Conservation (phyloP, 1,284 basidiomycete genomes). For the Microbotryomycetes sp. region DNA sequence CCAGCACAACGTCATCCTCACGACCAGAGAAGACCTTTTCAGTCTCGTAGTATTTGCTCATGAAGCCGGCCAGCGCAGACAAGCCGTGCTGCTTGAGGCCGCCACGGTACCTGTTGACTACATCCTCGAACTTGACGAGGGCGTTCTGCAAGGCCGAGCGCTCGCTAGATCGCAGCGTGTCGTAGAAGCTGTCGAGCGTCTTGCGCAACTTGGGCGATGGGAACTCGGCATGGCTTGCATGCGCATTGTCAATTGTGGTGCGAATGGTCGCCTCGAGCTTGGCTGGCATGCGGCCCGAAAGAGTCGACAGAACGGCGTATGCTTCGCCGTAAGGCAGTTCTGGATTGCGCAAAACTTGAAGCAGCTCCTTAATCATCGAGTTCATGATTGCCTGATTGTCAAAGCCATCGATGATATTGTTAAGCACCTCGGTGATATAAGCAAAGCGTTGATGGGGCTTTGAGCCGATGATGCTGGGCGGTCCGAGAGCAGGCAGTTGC, state of each 20-base stretch:
- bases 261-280: conserved; percentile 86
- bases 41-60: conserved; percentile 69
- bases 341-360: conserved; percentile 67
- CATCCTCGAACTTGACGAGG: conserved; percentile 59
- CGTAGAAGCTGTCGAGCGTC: conserved; percentile 70
- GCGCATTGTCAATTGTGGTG: conserved; percentile 65
- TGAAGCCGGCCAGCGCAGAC: conserved; percentile 60
- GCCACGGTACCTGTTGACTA: conserved; percentile 71
- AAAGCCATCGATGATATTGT: conserved; percentile 89
- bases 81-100: conserved; percentile 86
- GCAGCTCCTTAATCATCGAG: conserved; percentile 70
- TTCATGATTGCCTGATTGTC: conserved; percentile 87
- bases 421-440: conserved; percentile 68
- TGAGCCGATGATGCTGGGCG: conserved; percentile 76
- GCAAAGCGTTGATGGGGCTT: conserved; percentile 85
- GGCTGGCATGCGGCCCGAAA: conserved; percentile 87
- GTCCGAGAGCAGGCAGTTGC: conserved; percentile 75
- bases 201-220: conserved; percentile 53
- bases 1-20: conserved; percentile 78
- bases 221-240: conserved; percentile 67
- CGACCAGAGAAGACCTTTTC: conserved; percentile 91
- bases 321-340: conserved; percentile 87
- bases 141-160: conserved; percentile 66
- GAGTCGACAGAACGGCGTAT: conserved; percentile 72
- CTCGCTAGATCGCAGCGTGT: conserved; percentile 71